Percentiles rank a stretch among this genome's conserved stretches.
Conservation (phyloP, 768 basidiomycete genomes). For the Tephrocybe sp. region DNA sequence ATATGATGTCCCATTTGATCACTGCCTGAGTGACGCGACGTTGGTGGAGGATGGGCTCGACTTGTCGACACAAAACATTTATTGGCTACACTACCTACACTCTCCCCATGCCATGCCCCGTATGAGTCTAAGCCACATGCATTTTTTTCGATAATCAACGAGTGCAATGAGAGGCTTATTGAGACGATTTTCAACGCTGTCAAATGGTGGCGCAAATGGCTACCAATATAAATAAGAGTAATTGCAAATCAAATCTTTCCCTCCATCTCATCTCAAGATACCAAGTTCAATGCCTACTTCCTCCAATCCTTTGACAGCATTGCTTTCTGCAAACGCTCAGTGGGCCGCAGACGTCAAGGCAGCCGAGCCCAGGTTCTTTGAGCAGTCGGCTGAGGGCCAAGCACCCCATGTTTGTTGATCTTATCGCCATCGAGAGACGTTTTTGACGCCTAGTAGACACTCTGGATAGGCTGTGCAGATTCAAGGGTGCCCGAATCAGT, state of each 20-base stretch:
- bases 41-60: slow-evolving; percentile 12
- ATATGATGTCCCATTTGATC: slow-evolving; percentile 15
- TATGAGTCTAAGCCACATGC: slow-evolving; percentile 20
- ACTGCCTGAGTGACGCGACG: slow-evolving; percentile 13
- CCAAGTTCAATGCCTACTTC: slow-evolving; percentile 10
- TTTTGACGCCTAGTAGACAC: slow-evolving; percentile 39
- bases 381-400: slow-evolving; percentile 59
- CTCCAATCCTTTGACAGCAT: slow-evolving; percentile 21
- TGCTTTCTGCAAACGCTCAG: slow-evolving; percentile 51
- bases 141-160: slow-evolving; percentile 2
- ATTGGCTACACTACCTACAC: slow-evolving; percentile 12
- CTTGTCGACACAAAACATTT: slow-evolving; percentile 13
- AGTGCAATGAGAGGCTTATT: background rate
- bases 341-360: slow-evolving; percentile 65
- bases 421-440: slow-evolving; percentile 6
- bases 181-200: background rate
- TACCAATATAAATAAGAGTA: slow-evolving; percentile 1
- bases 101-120: slow-evolving; percentile 7
- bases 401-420: slow-evolving; percentile 51
- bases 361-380: slow-evolving; percentile 64
- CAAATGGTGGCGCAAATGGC: background rate
- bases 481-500: slow-evolving; percentile 83
- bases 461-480: slow-evolving; percentile 84
- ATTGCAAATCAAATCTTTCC: background rate
- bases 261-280: background rate